A percentile compares a stretch with the other conserved stretches of the same genome.
These are phyloP conservation scores for Fomitopsis pulvina DNA, from an alignment of 768 basidiomycete species.

Conservation along the genomic window DNA sequence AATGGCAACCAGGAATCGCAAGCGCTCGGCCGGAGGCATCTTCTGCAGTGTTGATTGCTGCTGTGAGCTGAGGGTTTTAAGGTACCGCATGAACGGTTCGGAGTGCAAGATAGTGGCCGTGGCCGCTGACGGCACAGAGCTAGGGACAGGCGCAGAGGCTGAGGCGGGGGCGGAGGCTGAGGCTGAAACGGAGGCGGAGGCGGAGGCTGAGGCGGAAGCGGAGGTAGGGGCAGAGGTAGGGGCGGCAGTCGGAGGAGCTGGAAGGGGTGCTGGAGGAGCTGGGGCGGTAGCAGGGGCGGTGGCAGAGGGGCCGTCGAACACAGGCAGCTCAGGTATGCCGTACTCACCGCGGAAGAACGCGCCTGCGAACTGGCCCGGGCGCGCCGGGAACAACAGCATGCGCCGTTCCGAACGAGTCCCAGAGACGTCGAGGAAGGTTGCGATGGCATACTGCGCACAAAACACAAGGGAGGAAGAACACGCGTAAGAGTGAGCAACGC, in stretches of 20 bases:
- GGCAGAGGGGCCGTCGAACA: constrained; percentile 1
- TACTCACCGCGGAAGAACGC: constrained; percentile 41
- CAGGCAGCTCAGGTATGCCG: constrained; percentile 44
- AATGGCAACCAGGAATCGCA: constrained; percentile 3
- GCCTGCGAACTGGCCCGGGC: constrained; percentile 29
- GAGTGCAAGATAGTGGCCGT: no score
- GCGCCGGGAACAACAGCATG: constrained; percentile 40
- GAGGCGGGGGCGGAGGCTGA: no score
- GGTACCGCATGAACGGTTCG: no score
- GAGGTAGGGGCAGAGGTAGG: no score
- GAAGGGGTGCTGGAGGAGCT: constrained; percentile 3
- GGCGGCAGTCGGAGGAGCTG: no score
- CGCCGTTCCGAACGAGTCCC: constrained; percentile 35
- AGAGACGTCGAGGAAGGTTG: constrained; percentile 41
- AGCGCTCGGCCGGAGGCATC: constrained; percentile 14
- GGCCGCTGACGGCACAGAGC: no score
- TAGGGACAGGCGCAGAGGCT: no score
- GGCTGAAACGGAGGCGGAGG: no score
- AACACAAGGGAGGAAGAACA: not conserved
- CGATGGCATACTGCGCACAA: constrained; percentile 39
- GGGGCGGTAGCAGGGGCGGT: constrained; percentile 7
- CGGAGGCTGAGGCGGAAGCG: no score
- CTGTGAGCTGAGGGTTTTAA: no score
- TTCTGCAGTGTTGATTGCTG: constrained; percentile 12
- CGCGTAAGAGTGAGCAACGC: no score